phyloP scores from a whole-genome alignment of 495 filamentous ascomycete genomes.

The Aspergillus ellipticus region DNA sequence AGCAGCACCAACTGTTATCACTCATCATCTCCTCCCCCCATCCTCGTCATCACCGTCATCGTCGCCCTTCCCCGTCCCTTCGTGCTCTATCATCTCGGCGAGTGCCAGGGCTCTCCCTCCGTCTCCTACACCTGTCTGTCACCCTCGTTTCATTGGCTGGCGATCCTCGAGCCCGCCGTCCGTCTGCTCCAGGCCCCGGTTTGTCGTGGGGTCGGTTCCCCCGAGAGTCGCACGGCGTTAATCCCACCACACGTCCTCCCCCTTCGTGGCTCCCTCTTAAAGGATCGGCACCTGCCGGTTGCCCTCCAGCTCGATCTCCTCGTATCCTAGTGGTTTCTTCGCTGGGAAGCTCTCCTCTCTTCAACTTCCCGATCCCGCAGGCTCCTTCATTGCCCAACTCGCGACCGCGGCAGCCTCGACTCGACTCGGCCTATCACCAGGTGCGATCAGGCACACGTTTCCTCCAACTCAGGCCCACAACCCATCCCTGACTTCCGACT shows the following conservation, averaged over 20 bases:
- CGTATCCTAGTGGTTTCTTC: too few relatives aligned
- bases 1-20: slow-evolving; percentile 2
- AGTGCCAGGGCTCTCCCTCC: background rate
- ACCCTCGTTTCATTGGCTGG: background rate
- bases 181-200: background rate
- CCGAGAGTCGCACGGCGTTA: slow-evolving; percentile 4
- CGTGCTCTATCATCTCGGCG: background rate
- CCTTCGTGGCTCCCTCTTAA: background rate
- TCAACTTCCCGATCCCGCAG: background rate
- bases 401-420: background rate
- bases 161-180: background rate
- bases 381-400: background rate
- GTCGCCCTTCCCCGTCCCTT: background rate
- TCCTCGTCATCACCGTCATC: slow-evolving; percentile 1
- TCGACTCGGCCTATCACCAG: background rate
- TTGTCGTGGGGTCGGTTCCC: slow-evolving; percentile 2
- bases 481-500: background rate
- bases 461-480: background rate
- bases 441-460: background rate
- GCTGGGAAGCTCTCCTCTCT: background rate
- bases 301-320: background rate
- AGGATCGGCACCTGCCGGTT: background rate
- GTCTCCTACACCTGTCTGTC: background rate
- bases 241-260: background rate
- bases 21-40: background rate